A percentile compares a stretch with the other conserved stretches of the same genome.
These are phyloP conservation scores for Cadophora sp. DNA, from an alignment of 2,329 filamentous ascomycete genomes.

Conservation along the genomic window DNA sequence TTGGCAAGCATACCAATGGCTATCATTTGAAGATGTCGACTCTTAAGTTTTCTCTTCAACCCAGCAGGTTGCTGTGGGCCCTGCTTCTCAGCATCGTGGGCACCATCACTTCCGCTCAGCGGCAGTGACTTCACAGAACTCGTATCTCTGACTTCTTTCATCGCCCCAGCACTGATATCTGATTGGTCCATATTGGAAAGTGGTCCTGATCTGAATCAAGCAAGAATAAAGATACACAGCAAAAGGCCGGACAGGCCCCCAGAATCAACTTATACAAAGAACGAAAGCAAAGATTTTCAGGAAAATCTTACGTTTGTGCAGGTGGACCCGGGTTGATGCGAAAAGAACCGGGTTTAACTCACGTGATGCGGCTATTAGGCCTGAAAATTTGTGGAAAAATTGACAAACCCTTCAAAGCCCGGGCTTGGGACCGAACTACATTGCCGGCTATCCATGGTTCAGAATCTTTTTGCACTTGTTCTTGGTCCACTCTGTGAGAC, in stretches of 20 bases:
- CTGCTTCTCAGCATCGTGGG: conserved; percentile 39
- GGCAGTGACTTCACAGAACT: conserved; percentile 7
- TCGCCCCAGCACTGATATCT: conserved; percentile 20
- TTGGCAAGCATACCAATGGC: conserved; percentile 54
- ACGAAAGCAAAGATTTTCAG: conserved; percentile 19
- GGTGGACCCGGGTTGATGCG: conserved; percentile 2
- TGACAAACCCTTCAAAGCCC: conserved; percentile 23
- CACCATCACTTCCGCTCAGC: conserved; percentile 26
- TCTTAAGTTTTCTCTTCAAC: conserved; percentile 51
- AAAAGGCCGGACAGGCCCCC: not conserved
- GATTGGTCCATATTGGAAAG: conserved; percentile 28
- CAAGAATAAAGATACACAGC: conserved; percentile 11
- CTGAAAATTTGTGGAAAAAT: conserved; percentile 15
- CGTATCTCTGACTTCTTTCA: conserved; percentile 8
- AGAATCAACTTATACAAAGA: conserved; percentile 19
- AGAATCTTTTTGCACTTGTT: conserved; percentile 19
- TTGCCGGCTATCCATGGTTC: conserved; percentile 13
- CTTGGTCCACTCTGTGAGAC: not conserved
- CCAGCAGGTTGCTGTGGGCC: conserved; percentile 20
- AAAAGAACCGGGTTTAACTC: not conserved
- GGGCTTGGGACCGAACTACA: conserved; percentile 16
- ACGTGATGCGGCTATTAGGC: conserved; percentile 19
- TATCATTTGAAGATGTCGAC: conserved; percentile 72
- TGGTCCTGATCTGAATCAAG: not conserved
- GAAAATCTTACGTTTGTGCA: conserved; percentile 27